Conservation (phyloP, 805 yeast genomes). For the Candida germanica region DNA sequence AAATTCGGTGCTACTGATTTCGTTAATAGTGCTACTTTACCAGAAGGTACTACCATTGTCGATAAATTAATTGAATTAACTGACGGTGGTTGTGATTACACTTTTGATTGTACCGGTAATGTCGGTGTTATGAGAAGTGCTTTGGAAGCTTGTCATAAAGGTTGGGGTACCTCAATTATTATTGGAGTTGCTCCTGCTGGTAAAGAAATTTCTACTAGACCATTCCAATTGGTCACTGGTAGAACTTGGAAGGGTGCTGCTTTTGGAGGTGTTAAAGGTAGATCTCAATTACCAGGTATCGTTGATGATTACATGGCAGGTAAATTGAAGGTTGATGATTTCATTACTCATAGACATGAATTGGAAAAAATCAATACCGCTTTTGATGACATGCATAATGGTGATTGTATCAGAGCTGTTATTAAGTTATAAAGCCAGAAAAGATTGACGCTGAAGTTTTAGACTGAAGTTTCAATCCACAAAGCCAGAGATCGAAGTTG, state of each 20-base stretch:
- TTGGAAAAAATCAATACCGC: conserved; percentile 81
- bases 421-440: conserved; percentile 50
- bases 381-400: conserved; percentile 91
- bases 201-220: conserved; percentile 92
- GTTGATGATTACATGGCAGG: conserved; percentile 85
- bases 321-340: conserved; percentile 85
- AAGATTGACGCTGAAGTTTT: too few relatives aligned
- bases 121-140: conserved; percentile 94
- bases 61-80: conserved; percentile 83
- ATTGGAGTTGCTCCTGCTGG: conserved; percentile 99
- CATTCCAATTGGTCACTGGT: conserved; percentile 98
- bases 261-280: conserved; percentile 98
- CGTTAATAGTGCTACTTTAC: conserved; percentile 76
- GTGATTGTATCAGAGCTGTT: conserved; percentile 93
- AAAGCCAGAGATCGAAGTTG: too few relatives aligned
- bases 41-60: conserved; percentile 73
- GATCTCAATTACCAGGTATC: conserved; percentile 88
- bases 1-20: conserved; percentile 96
- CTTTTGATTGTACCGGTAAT: conserved; percentile 98
- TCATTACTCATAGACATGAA: conserved; percentile 85
- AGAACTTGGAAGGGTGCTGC: conserved; percentile 99
- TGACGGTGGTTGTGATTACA: conserved; percentile 95
- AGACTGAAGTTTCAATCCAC: too few relatives aligned
- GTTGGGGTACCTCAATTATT: conserved; percentile 95
- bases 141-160: conserved; percentile 95